A percentile compares a stretch with the other conserved stretches of the same genome.
These are phyloP conservation scores for Raphanus sativus DNA, from an alignment of 345 rosid genomes.

Conservation along the genomic window DNA sequence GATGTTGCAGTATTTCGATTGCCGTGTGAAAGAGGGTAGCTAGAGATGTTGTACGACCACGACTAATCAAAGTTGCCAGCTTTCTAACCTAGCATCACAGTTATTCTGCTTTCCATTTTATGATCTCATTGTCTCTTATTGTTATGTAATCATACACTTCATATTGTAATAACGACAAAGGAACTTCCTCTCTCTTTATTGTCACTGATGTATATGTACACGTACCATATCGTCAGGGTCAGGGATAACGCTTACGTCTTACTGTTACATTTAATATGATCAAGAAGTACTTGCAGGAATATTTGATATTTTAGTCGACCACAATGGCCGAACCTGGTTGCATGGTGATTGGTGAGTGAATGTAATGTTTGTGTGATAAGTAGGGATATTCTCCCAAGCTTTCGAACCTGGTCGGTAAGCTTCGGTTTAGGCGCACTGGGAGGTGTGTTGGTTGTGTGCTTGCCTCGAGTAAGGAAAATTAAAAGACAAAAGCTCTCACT, in stretches of 20 bases:
- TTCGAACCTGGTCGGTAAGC: background rate
- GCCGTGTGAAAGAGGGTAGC: conserved; percentile 27
- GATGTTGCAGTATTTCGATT: conserved; percentile 29
- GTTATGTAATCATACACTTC: conserved; percentile 2
- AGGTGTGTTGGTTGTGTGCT: background rate
- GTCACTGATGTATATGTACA: background rate
- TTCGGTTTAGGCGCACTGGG: background rate
- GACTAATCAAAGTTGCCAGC: conserved; percentile 30
- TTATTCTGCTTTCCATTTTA: background rate
- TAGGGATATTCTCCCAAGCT: background rate
- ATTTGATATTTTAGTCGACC: background rate
- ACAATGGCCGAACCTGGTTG: background rate
- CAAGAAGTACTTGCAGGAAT: background rate
- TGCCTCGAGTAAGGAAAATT: background rate
- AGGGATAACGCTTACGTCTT: background rate
- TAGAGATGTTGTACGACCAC: background rate
- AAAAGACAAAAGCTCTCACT: too few species aligned
- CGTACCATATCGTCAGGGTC: background rate
- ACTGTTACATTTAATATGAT: background rate
- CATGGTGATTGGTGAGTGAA: background rate
- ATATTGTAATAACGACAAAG: background rate
- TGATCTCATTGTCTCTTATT: conserved; percentile 7
- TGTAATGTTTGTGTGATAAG: background rate
- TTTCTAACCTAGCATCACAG: conserved; percentile 6
- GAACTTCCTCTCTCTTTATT: background rate